Evolutionary conservation across 2,329 filamentous ascomycete species (phyloP).

Genomic region (Claviceps monticola): DNA sequence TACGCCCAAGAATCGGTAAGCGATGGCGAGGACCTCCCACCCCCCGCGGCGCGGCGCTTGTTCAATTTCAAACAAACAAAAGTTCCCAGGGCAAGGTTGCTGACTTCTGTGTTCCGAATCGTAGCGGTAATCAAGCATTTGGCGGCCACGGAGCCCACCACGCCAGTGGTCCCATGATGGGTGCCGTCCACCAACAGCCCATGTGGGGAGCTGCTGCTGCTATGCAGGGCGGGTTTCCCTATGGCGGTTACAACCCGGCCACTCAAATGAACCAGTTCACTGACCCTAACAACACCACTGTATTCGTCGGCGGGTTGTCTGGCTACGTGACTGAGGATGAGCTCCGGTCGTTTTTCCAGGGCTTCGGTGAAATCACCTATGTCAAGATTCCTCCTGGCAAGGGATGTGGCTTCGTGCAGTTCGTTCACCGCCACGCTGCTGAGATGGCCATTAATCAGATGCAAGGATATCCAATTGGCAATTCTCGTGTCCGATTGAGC

Average conservation of each 20-base stretch:
- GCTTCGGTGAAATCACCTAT: conserved; percentile 98
- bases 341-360: conserved; percentile 99
- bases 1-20: conserved; percentile 79
- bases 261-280: conserved; percentile 95
- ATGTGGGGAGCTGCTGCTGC: conserved; percentile 23
- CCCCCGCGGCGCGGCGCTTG: background rate
- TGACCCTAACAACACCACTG: conserved; percentile 97
- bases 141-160: conserved; percentile 28
- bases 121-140: conserved; percentile 26
- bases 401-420: conserved; percentile 97
- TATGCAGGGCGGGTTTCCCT: conserved; percentile 22
- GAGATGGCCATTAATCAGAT: conserved; percentile 99
- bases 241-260: conserved; percentile 33
- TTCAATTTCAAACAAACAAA: no score
- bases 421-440: conserved; percentile 93
- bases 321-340: conserved; percentile 99
- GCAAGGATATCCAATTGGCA: conserved; percentile 98
- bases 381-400: conserved; percentile 99
- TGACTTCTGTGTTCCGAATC: conserved; percentile 1
- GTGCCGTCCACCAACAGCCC: conserved; percentile 29
- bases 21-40: background rate
- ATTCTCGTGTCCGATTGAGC: conserved; percentile 91
- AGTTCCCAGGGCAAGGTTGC: background rate
- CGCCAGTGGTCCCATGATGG: conserved; percentile 31
- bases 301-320: conserved; percentile 92